Evolutionary conservation across 1,284 basidiomycete genomes (phyloP).

Genomic region (Mrakiaceae sp.): DNA sequence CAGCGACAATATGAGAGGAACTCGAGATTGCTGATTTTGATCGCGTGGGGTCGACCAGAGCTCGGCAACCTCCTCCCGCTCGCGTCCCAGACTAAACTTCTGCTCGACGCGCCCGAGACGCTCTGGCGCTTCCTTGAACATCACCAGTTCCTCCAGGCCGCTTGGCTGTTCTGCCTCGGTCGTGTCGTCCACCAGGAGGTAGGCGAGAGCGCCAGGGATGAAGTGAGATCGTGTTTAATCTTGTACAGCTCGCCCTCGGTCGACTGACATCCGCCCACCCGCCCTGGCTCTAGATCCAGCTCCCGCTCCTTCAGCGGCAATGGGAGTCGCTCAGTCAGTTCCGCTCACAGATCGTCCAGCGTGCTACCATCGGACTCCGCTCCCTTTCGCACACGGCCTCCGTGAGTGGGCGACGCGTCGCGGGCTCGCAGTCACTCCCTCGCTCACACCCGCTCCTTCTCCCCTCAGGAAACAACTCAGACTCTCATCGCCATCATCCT

Average conservation of each 20-base stretch:
- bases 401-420: too few species aligned
- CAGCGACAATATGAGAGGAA: neutral
- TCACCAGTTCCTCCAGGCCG: conserved; percentile 63
- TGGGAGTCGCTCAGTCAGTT: conserved; percentile 79
- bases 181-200: conserved; percentile 32
- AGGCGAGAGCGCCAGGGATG: neutral
- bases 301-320: conserved; percentile 73
- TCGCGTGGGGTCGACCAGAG: conserved; percentile 24
- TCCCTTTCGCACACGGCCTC: too few species aligned
- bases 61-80: conserved; percentile 58
- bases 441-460: conserved; percentile 17
- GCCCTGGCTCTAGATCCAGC: conserved; percentile 24
- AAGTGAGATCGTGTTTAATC: neutral
- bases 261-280: too few species aligned
- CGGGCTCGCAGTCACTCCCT: conserved; percentile 31
- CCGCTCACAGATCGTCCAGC: conserved; percentile 69
- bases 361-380: conserved; percentile 60
- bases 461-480: conserved; percentile 39
- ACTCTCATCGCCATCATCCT: conserved; percentile 68
- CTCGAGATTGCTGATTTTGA: neutral
- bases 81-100: conserved; percentile 73
- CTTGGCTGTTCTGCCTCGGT: conserved; percentile 75
- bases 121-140: conserved; percentile 72
- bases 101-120: conserved; percentile 74
- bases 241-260: too few species aligned